phyloP scores from a whole-genome alignment of 345 rosid species.

The Physaria fendleri region DNA sequence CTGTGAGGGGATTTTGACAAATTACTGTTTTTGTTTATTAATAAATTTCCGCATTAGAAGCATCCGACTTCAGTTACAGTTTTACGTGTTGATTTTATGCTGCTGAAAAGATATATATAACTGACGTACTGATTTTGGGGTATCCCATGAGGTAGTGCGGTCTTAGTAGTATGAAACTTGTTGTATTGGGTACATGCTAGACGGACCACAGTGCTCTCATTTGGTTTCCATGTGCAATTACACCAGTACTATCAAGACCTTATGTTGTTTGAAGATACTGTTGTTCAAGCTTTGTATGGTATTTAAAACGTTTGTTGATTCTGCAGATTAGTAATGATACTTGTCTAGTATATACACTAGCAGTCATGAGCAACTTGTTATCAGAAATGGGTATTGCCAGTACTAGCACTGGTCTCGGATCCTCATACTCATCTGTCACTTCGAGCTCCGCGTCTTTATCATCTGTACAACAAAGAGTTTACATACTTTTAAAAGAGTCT shows the following conservation, averaged over 20 bases:
- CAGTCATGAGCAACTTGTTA: slow-evolving; percentile 83
- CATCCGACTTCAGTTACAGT: neutral
- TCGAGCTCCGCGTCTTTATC: slow-evolving; percentile 57
- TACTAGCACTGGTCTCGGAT: slow-evolving; percentile 62
- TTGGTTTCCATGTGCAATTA: neutral
- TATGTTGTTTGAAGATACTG: neutral
- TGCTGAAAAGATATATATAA: neutral
- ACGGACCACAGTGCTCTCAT: slow-evolving; percentile 1
- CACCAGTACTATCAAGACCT: slow-evolving; percentile 1
- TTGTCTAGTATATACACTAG: slow-evolving; percentile 91
- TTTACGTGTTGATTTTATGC: neutral
- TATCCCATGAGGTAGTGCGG: neutral
- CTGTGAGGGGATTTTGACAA: neutral
- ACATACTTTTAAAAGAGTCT: slow-evolving; percentile 76
- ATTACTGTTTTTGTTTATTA: neutral
- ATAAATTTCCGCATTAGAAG: neutral
- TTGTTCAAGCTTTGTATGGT: slow-evolving; percentile 1
- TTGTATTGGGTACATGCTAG: slow-evolving; percentile 1
- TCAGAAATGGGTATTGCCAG: slow-evolving; percentile 80
- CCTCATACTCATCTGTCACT: slow-evolving; percentile 60
- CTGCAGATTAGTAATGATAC: slow-evolving; percentile 85
- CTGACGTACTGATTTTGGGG: neutral
- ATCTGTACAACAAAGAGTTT: slow-evolving; percentile 84
- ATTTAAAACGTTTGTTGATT: slow-evolving; percentile 12
- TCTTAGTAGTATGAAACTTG: slow-evolving; percentile 7